phyloP scores from a whole-genome alignment of 768 basidiomycete genomes.

The Agaricus sinodeliciosus region DNA sequence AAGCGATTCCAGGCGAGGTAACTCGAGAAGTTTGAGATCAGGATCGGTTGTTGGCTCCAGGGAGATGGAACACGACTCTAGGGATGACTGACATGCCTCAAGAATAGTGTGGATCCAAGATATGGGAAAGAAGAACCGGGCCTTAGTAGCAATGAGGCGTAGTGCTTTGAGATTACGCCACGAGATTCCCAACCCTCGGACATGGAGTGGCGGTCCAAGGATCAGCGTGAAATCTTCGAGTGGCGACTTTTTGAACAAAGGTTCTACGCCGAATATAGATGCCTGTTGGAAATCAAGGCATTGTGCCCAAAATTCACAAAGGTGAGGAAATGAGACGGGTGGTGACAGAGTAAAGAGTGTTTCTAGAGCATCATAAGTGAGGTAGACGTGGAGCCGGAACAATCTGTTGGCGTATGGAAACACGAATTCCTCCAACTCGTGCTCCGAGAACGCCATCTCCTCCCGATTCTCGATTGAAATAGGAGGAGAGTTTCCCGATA shows the following conservation, averaged over 20 bases:
- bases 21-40: not conserved
- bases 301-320: conserved; percentile 1
- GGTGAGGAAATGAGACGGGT: not conserved
- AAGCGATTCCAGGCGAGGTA: not conserved
- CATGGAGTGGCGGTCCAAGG: conserved; percentile 3
- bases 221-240: not conserved
- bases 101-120: conserved; percentile 9
- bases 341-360: not conserved
- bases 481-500: not conserved
- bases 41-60: conserved; percentile 7
- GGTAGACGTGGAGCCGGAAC: not conserved
- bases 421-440: conserved; percentile 4
- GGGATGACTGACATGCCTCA: not conserved
- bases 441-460: conserved; percentile 1
- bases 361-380: conserved; percentile 7
- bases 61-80: conserved; percentile 7
- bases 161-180: conserved; percentile 6
- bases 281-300: conserved; percentile 6
- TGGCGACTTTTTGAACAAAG: not conserved
- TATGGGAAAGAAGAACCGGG: conserved; percentile 9
- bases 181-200: conserved; percentile 6
- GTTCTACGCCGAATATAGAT: conserved; percentile 1
- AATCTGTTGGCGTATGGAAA: not conserved
- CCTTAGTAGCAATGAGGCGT: not conserved
- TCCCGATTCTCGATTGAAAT: conserved; percentile 8